These are phyloP conservation scores for Bacidia rubella DNA, from an alignment of 495 filamentous ascomycete genomes.

Conservation along the genomic window DNA sequence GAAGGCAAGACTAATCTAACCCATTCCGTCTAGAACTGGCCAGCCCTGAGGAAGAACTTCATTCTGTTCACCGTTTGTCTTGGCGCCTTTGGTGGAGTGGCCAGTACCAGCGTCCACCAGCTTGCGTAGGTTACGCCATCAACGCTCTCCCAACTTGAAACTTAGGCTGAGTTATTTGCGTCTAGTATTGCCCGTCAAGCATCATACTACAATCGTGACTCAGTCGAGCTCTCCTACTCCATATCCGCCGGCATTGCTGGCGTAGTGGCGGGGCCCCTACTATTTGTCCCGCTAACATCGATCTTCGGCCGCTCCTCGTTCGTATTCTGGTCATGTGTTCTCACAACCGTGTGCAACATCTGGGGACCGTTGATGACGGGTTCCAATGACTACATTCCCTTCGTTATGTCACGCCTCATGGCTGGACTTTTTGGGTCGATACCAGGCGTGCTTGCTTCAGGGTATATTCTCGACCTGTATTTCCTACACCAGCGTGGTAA, in stretches of 20 bases:
- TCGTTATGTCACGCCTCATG: slow-evolving; percentile 32
- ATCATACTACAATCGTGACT: slow-evolving; percentile 1
- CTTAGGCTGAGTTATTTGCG: neutral
- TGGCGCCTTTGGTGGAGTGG: slow-evolving; percentile 22
- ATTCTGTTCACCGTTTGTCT: slow-evolving; percentile 25
- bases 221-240: slow-evolving; percentile 8
- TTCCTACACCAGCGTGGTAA: slow-evolving; percentile 33
- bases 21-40: slow-evolving; percentile 1
- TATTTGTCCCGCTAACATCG: slow-evolving; percentile 28
- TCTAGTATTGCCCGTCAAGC: slow-evolving; percentile 1
- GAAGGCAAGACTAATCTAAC: neutral
- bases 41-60: neutral
- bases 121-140: slow-evolving; percentile 19
- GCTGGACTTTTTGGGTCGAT: slow-evolving; percentile 29
- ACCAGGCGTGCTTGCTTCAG: slow-evolving; percentile 27
- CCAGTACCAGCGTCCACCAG: slow-evolving; percentile 25
- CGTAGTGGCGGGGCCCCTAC: slow-evolving; percentile 29
- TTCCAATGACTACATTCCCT: slow-evolving; percentile 28
- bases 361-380: slow-evolving; percentile 33
- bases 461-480: slow-evolving; percentile 32
- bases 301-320: slow-evolving; percentile 28
- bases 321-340: slow-evolving; percentile 33
- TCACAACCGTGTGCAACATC: slow-evolving; percentile 23
- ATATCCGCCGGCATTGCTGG: slow-evolving; percentile 31
- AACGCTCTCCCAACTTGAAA: neutral